Evolutionary conservation across 768 basidiomycete species (phyloP).

Genomic region (Amanita rubescens): DNA sequence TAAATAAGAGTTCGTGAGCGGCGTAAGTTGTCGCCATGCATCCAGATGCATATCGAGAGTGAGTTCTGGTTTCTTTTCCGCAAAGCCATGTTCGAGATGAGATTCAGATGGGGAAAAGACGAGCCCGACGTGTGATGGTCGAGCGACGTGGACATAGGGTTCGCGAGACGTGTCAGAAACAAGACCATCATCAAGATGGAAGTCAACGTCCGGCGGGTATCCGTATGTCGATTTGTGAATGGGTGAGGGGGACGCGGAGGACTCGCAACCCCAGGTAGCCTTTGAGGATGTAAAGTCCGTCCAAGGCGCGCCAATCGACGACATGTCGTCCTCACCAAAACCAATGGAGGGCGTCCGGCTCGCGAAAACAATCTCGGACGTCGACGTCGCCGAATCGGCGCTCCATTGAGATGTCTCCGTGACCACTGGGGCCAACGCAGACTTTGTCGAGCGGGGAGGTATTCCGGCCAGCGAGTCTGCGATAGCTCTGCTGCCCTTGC

Average conservation of each 20-base stretch:
- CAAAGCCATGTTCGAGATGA: not conserved
- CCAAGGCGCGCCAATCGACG: slow-evolving; percentile 3
- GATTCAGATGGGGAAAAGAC: not conserved
- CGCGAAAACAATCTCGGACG: slow-evolving; percentile 7
- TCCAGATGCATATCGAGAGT: slow-evolving; percentile 8
- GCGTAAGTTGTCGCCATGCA: slow-evolving; percentile 3
- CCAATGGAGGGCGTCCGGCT: not conserved
- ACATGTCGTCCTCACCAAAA: slow-evolving; percentile 1
- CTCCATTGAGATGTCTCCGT: slow-evolving; percentile 6
- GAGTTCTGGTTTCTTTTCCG: not conserved
- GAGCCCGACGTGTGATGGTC: not conserved
- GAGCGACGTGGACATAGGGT: slow-evolving; percentile 3
- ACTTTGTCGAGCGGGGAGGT: slow-evolving; percentile 6
- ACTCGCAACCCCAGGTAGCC: slow-evolving; percentile 7
- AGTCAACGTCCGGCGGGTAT: not conserved
- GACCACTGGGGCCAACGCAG: slow-evolving; percentile 1
- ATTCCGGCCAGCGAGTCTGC: slow-evolving; percentile 5
- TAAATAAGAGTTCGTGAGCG: not conserved
- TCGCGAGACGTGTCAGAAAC: not conserved
- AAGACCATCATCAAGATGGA: not conserved
- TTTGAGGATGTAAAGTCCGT: slow-evolving; percentile 7
- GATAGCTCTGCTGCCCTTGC: slow-evolving; percentile 1
- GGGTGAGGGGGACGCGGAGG: slow-evolving; percentile 4
- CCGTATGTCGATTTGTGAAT: not conserved
- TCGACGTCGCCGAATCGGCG: slow-evolving; percentile 6